Percentiles rank a stretch among this genome's conserved stretches.
Evolutionary conservation across 306 rosid genomes (phyloP).

Genomic region (Oxytropis ochrocephala): DNA sequence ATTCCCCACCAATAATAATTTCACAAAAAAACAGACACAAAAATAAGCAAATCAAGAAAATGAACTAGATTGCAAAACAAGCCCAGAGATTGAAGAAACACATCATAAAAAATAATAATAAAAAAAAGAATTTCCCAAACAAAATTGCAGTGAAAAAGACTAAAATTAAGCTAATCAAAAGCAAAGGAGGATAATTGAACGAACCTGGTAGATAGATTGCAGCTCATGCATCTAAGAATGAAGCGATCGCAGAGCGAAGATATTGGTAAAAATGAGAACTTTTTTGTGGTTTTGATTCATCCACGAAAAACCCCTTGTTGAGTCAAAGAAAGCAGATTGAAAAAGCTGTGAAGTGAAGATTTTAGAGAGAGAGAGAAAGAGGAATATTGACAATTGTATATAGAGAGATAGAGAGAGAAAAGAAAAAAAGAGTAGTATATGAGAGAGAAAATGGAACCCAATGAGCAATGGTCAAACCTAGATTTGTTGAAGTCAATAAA

Average conservation of each 20-base stretch:
- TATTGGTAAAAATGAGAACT: conserved; percentile 30
- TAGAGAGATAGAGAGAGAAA: conserved; percentile 24
- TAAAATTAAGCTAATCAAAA: not conserved
- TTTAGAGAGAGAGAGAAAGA: conserved; percentile 29
- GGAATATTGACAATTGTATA: conserved; percentile 12
- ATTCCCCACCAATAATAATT: not conserved
- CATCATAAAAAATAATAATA: not conserved
- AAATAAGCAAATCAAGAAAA: conserved; percentile 6
- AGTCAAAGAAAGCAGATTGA: conserved; percentile 81
- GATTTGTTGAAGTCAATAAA: conserved; percentile 40
- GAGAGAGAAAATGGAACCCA: conserved; percentile 37
- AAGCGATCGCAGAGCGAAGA: conserved; percentile 12
- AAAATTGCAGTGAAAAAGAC: conserved; percentile 16
- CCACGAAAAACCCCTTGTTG: conserved; percentile 23
- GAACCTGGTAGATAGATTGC: conserved; percentile 29
- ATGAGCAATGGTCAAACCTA: conserved; percentile 83
- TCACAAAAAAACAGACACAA: not conserved
- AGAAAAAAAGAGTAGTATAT: not conserved
- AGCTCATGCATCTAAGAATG: conserved; percentile 39
- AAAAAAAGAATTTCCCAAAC: not conserved
- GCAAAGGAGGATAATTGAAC: not conserved
- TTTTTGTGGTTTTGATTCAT: conserved; percentile 40
- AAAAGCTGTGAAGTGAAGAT: conserved; percentile 37
- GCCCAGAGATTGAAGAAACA: not conserved
- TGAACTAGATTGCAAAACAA: not conserved